Evolutionary conservation across 2,329 filamentous ascomycete species (phyloP), one percentile per base, ranked within the genome.

Genomic region (Zalaria obscura): DNA sequence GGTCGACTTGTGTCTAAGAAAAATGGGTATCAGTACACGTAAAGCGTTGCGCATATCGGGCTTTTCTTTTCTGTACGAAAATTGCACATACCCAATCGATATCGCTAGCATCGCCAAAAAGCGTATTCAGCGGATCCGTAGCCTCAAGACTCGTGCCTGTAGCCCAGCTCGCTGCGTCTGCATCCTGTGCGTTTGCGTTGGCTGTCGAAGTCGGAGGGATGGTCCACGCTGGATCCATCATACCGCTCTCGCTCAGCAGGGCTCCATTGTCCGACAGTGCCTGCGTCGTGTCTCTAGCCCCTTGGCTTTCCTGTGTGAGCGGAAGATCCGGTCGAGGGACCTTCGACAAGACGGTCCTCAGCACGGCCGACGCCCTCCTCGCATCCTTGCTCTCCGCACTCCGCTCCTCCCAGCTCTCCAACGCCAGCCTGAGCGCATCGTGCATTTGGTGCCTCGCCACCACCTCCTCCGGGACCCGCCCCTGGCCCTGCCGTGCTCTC

Each of bases 21-120:
- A 18, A 18, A 18, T 18, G 18, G 18, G 18, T 18, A 18, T 18
- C 18, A 18, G 18, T 18, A 18, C 18, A 18, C 18, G 18, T 18
- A 18, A 18, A 18, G 18, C 18, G 18, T 18, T 18, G 18, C 18
- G 18, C 18, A 18, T 18, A 18, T 18, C 18, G 18, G 18, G 18
- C 18, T 18, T 18, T 18, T 18, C 18, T 18, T 18, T 18, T 18
- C 18, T 18, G 18, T 18, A 8, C 34, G 11, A 36, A 11, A 36
- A n/a, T 36, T 3, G n/a, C n/a, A 34, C 41, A 25, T 11, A 40
- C 41, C 41, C 41, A 43, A n/a, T 43, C 27, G 2, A 43, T 27
- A 32, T 31, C 25, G n/a, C 40, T 35, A 25, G 41, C 33, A 33
- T 43, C 38, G 4, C 38, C 35, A 11, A 43, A 37, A 26, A 43